phyloP scores from a whole-genome alignment of 2,329 filamentous ascomycete genomes.

The Neopestalotiopsis sp. region DNA sequence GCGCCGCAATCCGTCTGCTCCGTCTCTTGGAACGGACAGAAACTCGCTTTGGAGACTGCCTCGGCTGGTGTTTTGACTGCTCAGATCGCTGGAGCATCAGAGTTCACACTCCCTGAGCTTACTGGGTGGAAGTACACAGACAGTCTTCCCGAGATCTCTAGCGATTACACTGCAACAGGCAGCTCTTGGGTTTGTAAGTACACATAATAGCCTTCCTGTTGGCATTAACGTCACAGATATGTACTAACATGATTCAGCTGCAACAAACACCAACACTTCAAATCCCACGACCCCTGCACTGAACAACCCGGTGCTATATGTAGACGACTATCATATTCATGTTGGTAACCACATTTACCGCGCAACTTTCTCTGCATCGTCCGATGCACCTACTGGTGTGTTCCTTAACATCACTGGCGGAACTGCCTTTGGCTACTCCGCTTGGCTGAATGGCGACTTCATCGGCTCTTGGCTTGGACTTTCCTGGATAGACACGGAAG shows the following conservation, averaged over 20 bases:
- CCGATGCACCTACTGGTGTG: constrained; percentile 44
- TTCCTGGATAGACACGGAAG: constrained; percentile 42
- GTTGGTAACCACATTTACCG: constrained; percentile 59
- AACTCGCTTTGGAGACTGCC: constrained; percentile 33
- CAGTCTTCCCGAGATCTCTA: constrained; percentile 51
- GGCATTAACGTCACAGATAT: neutral
- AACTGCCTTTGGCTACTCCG: constrained; percentile 60
- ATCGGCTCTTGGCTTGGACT: constrained; percentile 60
- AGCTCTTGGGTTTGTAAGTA: constrained; percentile 47
- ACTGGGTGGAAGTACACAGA: constrained; percentile 52
- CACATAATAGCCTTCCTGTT: neutral
- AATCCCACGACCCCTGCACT: constrained; percentile 51
- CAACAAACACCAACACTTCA: constrained; percentile 53
- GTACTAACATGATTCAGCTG: constrained; percentile 33
- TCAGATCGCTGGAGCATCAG: constrained; percentile 31
- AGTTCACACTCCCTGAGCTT: constrained; percentile 44
- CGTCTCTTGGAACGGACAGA: constrained; percentile 57
- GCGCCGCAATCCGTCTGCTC: constrained; percentile 48
- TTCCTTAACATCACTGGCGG: constrained; percentile 59
- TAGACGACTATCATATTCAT: constrained; percentile 62
- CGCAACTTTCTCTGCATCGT: constrained; percentile 50
- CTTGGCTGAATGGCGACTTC: constrained; percentile 61
- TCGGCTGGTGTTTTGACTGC: constrained; percentile 35
- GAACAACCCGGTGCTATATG: constrained; percentile 60
- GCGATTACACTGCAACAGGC: constrained; percentile 47